Evolutionary conservation across 306 rosid genomes (phyloP).

Genomic region (Begonia peltatifolia): DNA sequence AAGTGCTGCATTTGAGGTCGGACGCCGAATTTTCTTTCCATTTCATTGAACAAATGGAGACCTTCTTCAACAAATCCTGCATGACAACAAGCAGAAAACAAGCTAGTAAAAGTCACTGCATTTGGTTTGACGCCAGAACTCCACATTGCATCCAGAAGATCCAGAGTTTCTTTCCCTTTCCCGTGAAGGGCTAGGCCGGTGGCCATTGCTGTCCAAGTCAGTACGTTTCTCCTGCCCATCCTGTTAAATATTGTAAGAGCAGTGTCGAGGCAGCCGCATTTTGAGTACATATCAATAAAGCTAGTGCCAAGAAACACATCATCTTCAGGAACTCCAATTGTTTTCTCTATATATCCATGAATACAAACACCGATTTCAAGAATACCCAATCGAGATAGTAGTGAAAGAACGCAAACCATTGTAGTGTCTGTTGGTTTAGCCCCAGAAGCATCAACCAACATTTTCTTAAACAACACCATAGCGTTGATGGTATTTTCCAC

Average conservation of each 20-base stretch:
- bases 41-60: constrained; percentile 27
- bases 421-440: constrained; percentile 57
- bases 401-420: constrained; percentile 46
- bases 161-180: constrained; percentile 43
- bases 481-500: constrained; percentile 23
- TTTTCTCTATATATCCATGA: constrained; percentile 53
- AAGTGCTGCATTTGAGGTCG: constrained; percentile 42
- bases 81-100: constrained; percentile 61
- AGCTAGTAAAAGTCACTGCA: constrained; percentile 29
- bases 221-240: constrained; percentile 42
- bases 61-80: constrained; percentile 49
- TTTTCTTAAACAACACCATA: constrained; percentile 35
- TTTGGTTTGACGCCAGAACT: constrained; percentile 43
- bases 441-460: constrained; percentile 38
- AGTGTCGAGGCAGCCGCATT: constrained; percentile 52
- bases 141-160: constrained; percentile 43
- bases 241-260: constrained; percentile 35
- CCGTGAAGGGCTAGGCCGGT: constrained; percentile 75
- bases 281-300: constrained; percentile 74
- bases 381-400: constrained; percentile 49
- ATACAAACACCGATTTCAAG: constrained; percentile 45
- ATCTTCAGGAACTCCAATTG: constrained; percentile 26
- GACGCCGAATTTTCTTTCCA: constrained; percentile 34
- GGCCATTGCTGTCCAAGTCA: constrained; percentile 73
- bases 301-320: constrained; percentile 74